A percentile compares a stretch with the other conserved stretches of the same genome.
Evolutionary conservation across 164 flowering plant genomes (phyloP).

Genomic region (Vitis cinerea): DNA sequence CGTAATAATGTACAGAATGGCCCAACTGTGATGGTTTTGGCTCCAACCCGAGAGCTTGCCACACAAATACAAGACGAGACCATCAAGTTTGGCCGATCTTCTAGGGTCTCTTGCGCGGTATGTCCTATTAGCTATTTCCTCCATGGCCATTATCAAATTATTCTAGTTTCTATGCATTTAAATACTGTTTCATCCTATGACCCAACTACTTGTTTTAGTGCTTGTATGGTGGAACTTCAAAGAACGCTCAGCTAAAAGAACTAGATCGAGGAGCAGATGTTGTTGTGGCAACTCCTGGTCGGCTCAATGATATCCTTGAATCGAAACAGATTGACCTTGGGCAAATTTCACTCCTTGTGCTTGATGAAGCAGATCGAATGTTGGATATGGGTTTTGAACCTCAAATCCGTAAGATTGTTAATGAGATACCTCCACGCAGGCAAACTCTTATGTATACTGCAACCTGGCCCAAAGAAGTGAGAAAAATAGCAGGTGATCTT

Average conservation of each 20-base stretch:
- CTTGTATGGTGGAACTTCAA: conserved; percentile 94
- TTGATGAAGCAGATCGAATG: conserved; percentile 98
- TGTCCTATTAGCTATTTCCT: conserved; percentile 6
- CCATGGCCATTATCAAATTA: not conserved
- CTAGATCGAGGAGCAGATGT: conserved; percentile 86
- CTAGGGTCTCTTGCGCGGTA: conserved; percentile 81
- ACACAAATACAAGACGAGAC: conserved; percentile 94
- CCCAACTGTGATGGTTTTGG: conserved; percentile 81
- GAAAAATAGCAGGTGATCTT: conserved; percentile 87
- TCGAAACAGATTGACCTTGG: conserved; percentile 73
- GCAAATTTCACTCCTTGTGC: conserved; percentile 86
- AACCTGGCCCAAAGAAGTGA: conserved; percentile 96
- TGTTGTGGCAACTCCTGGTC: conserved; percentile 96
- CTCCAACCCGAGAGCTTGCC: conserved; percentile 95
- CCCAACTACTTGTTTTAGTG: conserved; percentile 44
- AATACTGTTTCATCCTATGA: conserved; percentile 4
- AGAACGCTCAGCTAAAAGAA: conserved; percentile 76
- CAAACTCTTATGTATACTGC: conserved; percentile 98
- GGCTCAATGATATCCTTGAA: conserved; percentile 91
- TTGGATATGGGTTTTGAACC: conserved; percentile 99
- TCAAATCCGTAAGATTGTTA: conserved; percentile 90
- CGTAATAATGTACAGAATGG: conserved; percentile 72
- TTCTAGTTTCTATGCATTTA: not conserved
- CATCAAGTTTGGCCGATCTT: conserved; percentile 79
- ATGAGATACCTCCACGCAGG: conserved; percentile 83